Evolutionary conservation across 2,329 filamentous ascomycete species (phyloP), one percentile per base, ranked within the genome.

Genomic region (Triangularia setosa): DNA sequence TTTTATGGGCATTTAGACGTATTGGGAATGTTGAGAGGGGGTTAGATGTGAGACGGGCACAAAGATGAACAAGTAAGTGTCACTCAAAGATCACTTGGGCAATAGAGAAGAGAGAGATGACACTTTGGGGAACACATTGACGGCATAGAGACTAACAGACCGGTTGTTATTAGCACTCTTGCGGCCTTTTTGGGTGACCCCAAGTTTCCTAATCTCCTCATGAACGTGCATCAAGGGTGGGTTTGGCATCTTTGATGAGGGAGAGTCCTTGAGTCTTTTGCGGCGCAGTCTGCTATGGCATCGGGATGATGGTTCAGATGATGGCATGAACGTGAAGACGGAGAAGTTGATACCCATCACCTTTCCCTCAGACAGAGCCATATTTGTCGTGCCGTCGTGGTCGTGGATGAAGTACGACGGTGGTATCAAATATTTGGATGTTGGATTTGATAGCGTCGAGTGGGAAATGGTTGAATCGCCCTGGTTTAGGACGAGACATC

Each of bases 221-320:
- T 58, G 18, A 6, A 33, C 33, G 55, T 23, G 5, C n/a, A 25
- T 25, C 64, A 40, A 0, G 4, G 76, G 74, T 1, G 72, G 68
- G 0, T 75, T 67, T 52, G 76, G 77, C 0, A 60, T 78, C 1
- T 74, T 79, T 27, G 70, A 75, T 25, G 69, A 69, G 23, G 58
- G 55, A 8, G 52, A 57, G 0, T 44, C 16, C 21, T 6, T n/a
- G 5, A 65, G 70, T 1, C 14, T 64, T 3, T 68, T 76, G 1
- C 69, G 67, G 8, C 68, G 73, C 1, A 75, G 73, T 58, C 59
- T 77, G 0, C 61, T 77, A 0, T 77, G 75, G 74, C 65, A 67
- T n/a, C 70, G 72, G 0, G 70, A 65, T 18, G 8, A 18, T 6
- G 28, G 30, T 9, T 28, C 27, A 28, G 27, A 28, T 28, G 23